Evolutionary conservation across 2,329 filamentous ascomycete genomes (phyloP).

Genomic region (Apiospora marii): DNA sequence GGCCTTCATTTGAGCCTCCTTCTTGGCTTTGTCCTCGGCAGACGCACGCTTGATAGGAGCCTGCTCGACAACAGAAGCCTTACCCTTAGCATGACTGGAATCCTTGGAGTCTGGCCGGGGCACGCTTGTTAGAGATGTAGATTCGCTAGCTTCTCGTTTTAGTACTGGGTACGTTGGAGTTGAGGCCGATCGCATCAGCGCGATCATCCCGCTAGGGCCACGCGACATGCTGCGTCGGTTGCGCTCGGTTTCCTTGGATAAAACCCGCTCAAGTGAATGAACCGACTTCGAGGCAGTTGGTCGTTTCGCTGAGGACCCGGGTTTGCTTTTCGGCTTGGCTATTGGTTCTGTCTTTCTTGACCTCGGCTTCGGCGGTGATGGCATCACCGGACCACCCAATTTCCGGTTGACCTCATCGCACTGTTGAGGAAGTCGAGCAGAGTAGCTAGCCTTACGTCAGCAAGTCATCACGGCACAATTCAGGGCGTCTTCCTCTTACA

Average conservation of each 20-base stretch:
- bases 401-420: constrained; percentile 78
- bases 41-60: constrained; percentile 49
- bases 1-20: constrained; percentile 72
- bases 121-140: constrained; percentile 57
- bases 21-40: constrained; percentile 66
- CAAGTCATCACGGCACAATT: not conserved
- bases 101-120: constrained; percentile 50
- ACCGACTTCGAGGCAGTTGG: constrained; percentile 49
- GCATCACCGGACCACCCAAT: constrained; percentile 73
- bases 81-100: constrained; percentile 61
- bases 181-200: constrained; percentile 73
- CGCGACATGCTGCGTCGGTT: constrained; percentile 62
- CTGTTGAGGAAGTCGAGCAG: constrained; percentile 75
- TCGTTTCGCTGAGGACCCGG: constrained; percentile 61
- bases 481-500: constrained; percentile 62
- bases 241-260: constrained; percentile 62
- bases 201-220: constrained; percentile 65
- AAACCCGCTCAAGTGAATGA: constrained; percentile 68
- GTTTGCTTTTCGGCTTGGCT: constrained; percentile 54
- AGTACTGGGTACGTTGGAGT: constrained; percentile 66
- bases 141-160: constrained; percentile 75
- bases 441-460: constrained; percentile 65
- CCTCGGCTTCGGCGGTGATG: constrained; percentile 60
- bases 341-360: constrained; percentile 55
- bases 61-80: constrained; percentile 30